phyloP scores from a whole-genome alignment of 768 basidiomycete species.

The Erythrobasidium yunnanense region DNA sequence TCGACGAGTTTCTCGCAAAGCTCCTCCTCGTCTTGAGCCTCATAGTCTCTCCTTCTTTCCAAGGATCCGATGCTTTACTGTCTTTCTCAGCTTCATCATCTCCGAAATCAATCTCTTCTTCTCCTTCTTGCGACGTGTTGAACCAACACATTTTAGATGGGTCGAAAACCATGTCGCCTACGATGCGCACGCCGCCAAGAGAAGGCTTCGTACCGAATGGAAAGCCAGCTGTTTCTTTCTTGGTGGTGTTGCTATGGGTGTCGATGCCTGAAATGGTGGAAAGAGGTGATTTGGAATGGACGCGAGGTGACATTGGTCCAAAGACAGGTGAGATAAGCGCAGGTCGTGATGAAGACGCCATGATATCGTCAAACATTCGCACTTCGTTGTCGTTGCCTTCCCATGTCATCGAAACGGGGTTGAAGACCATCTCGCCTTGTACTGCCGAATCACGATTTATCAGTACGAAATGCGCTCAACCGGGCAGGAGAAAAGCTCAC shows the following conservation, averaged over 20 bases:
- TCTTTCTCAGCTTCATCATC: constrained; percentile 26
- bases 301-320: constrained; percentile 51
- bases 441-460: constrained; percentile 48
- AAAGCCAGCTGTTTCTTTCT: not conserved
- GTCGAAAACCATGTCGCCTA: constrained; percentile 98
- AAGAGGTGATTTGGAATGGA: constrained; percentile 51
- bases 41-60: constrained; percentile 13
- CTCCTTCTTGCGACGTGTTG: constrained; percentile 81
- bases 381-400: constrained; percentile 91
- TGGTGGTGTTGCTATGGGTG: not conserved
- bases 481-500: constrained; percentile 44
- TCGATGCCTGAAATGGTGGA: not conserved
- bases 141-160: constrained; percentile 92
- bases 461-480: constrained; percentile 6
- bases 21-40: constrained; percentile 13
- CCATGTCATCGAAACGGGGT: constrained; percentile 60
- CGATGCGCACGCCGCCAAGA: constrained; percentile 60
- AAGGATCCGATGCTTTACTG: not conserved
- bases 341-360: constrained; percentile 74
- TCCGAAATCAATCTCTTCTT: constrained; percentile 48
- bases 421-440: constrained; percentile 95
- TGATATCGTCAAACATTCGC: constrained; percentile 72
- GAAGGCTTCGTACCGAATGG: constrained; percentile 11
- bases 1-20: constrained; percentile 3
- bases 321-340: constrained; percentile 90